Base-by-base conservation (phyloP, 73 alveolate species). In the Blepharisma stoltei region DNA sequence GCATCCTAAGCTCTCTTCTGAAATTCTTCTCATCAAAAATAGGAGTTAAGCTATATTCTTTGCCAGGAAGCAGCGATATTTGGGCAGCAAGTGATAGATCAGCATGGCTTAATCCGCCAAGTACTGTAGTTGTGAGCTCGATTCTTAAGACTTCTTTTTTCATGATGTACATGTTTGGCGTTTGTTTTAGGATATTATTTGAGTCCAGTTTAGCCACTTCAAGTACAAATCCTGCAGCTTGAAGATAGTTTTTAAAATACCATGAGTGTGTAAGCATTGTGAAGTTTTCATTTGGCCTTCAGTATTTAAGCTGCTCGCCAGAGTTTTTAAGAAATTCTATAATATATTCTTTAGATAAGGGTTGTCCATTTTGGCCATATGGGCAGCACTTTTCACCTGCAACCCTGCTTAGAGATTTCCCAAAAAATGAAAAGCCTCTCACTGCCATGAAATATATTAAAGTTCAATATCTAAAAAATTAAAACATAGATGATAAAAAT, bases 331-430 rank as follows among this genome's bases (percentile, higher is more conserved):
- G 6, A 70, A 78, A 84, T 53, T 84, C 82, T 11, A 52, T 48
- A 14, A 84, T 84, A 37, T 70, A 67, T 27, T 47, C 84, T 46
- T 48, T 41, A 1, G 77, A n/a, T 27, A 84, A 82, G 6, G 92
- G 92, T 37, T 80, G 70, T 43, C 92, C 92, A 48, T 84, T 80
- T 67, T 84, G 84, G 21, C 88, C 88, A 41, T 55, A 84, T 1
- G 85, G 87, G 47, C 92, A 84, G 69, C 92, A 84, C 37, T 84
- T 84, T 71, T 84, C 81, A 6, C 92, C 92, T 6, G 77, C 82
- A 21, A 68, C 77, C 27, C 92, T 47, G 54, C 82, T 54, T 0
- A 84, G 70, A 53, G 53, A 54, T 32, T 69, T 65, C 6, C 89
- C 89, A 76, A 52, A 82, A 78, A 82, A 82, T 9, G 73, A 1